A percentile compares a stretch with the other conserved stretches of the same genome.
These are phyloP conservation scores for Saturnispora saitoi DNA, from an alignment of 805 yeast species.

Conservation along the genomic window DNA sequence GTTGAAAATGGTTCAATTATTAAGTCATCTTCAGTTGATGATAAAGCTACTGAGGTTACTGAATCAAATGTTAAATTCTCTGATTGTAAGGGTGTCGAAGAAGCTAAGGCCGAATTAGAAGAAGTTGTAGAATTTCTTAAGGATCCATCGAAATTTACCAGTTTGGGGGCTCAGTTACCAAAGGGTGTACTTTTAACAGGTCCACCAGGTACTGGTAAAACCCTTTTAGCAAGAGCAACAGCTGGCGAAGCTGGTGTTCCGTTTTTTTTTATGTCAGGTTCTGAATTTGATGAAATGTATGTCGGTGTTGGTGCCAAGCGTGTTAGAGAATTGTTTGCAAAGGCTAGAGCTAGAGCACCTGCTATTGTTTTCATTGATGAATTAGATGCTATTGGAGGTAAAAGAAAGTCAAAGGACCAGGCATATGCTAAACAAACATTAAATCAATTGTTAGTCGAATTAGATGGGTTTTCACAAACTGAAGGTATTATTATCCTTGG, in stretches of 20 bases:
- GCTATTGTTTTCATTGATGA: slow-evolving; percentile 97
- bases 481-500: slow-evolving; percentile 94
- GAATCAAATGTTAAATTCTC: slow-evolving; percentile 80
- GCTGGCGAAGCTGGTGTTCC: slow-evolving; percentile 99
- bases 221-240: slow-evolving; percentile 91
- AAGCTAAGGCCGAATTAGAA: slow-evolving; percentile 93
- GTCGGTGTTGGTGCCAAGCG: slow-evolving; percentile 99
- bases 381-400: slow-evolving; percentile 97
- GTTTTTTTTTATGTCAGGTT: slow-evolving; percentile 96
- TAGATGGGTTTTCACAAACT: slow-evolving; percentile 91
- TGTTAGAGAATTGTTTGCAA: slow-evolving; percentile 85
- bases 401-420: slow-evolving; percentile 94
- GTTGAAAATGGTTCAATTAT: slow-evolving; percentile 78
- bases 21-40: slow-evolving; percentile 62
- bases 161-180: slow-evolving; percentile 94
- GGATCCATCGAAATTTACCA: slow-evolving; percentile 94
- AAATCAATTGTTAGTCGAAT: slow-evolving; percentile 89
- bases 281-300: slow-evolving; percentile 95
- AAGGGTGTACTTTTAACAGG: slow-evolving; percentile 96
- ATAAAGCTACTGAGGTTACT: slow-evolving; percentile 74
- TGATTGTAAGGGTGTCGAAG: slow-evolving; percentile 97
- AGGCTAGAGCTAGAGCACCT: slow-evolving; percentile 92
- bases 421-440: slow-evolving; percentile 97
- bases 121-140: slow-evolving; percentile 96
- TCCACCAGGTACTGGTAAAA: slow-evolving; percentile 99